Percentiles rank a stretch among this genome's conserved stretches.
phyloP scores from a whole-genome alignment of 495 filamentous ascomycete species.

The Talaromyces adpressus region DNA sequence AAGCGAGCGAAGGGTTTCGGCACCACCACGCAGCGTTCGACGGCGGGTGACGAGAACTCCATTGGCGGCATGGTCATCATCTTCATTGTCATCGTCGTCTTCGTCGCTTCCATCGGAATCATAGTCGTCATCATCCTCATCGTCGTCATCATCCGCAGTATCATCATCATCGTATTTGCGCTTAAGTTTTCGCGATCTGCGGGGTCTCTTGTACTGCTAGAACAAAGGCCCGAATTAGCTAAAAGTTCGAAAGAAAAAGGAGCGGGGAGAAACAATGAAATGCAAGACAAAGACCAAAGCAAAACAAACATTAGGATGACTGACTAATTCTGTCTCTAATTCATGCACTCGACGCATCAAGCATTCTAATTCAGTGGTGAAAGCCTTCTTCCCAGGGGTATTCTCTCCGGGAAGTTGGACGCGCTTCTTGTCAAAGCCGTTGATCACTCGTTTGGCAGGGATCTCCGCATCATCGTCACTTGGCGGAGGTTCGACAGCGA shows the following conservation, averaged over 20 bases:
- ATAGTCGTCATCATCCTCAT: constrained; percentile 22
- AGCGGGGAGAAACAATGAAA: constrained; percentile 16
- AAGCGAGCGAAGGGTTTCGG: constrained; percentile 37
- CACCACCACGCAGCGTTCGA: constrained; percentile 24
- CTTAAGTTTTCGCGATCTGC: constrained; percentile 6
- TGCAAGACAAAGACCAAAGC: constrained; percentile 31
- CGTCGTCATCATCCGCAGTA: background rate
- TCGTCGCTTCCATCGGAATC: constrained; percentile 30
- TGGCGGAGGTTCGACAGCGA: constrained; percentile 45
- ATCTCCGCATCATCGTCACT: constrained; percentile 24
- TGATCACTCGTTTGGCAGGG: constrained; percentile 34
- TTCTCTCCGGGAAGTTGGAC: constrained; percentile 58
- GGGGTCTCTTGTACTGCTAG: constrained; percentile 12
- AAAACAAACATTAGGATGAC: constrained; percentile 41
- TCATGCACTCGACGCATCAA: constrained; percentile 60
- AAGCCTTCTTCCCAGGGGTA: constrained; percentile 54
- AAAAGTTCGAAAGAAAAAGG: background rate
- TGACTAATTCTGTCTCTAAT: constrained; percentile 60
- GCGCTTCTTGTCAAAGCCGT: constrained; percentile 32
- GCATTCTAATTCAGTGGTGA: constrained; percentile 65
- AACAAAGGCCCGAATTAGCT: constrained; percentile 31
- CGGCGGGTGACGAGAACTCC: constrained; percentile 37
- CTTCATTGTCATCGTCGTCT: constrained; percentile 25
- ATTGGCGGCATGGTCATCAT: constrained; percentile 31
- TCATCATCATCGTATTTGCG: constrained; percentile 6